Conservation (phyloP, 352 stramenopile genomes). For the Pythium dissotocum region DNA sequence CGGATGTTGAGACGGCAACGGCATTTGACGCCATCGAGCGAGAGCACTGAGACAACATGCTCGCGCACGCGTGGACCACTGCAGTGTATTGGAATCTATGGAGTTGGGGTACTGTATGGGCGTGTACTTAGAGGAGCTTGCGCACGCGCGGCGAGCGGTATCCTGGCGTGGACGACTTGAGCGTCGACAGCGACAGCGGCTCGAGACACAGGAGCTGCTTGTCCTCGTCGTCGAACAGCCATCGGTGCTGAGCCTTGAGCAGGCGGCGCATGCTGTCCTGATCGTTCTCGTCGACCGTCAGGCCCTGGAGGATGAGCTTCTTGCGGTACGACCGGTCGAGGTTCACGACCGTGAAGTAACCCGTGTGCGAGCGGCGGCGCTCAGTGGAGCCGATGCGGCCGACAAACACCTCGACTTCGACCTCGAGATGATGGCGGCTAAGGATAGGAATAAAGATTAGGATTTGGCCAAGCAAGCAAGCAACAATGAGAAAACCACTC, state of each 20-base stretch:
- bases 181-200: constrained; percentile 45
- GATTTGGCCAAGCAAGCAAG: neutral
- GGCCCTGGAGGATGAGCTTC: constrained; percentile 55
- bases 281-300: constrained; percentile 58
- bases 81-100: constrained; percentile 1
- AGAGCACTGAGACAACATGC: neutral
- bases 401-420: constrained; percentile 78
- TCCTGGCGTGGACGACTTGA: constrained; percentile 18
- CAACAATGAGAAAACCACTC: constrained; percentile 5
- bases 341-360: constrained; percentile 74
- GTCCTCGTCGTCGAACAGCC: constrained; percentile 71
- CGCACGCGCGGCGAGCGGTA: constrained; percentile 1
- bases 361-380: constrained; percentile 60
- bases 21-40: neutral
- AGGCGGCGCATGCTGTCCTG: constrained; percentile 66
- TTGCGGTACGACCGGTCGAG: constrained; percentile 56
- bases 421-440: constrained; percentile 64
- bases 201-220: constrained; percentile 55
- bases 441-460: neutral
- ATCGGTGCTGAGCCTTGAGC: constrained; percentile 73
- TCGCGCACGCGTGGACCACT: neutral
- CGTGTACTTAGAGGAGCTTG: constrained; percentile 21
- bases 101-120: neutral
- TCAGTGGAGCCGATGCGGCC: constrained; percentile 46
- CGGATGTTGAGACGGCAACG: constrained; percentile 10